Percentiles rank a stretch among this genome's conserved stretches.
phyloP scores from a whole-genome alignment of 2,329 filamentous ascomycete species.

The Didymella lethalis region DNA sequence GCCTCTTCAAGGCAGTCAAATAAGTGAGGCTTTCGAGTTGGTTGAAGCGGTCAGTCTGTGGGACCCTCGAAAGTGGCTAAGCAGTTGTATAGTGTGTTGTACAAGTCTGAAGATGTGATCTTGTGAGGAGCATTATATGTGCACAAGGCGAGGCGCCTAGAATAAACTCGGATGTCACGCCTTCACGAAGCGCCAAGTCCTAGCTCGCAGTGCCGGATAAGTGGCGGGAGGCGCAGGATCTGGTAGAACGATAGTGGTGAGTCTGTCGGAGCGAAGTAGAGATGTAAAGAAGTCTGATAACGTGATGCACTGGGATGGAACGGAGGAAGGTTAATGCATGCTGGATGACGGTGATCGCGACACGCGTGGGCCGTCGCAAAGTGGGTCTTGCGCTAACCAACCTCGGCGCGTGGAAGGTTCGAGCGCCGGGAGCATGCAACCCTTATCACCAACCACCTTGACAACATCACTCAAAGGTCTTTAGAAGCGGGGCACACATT shows the following conservation, averaged over 20 bases:
- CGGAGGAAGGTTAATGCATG: constrained; percentile 20
- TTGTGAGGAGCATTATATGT: constrained; percentile 36
- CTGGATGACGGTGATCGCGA: constrained; percentile 25
- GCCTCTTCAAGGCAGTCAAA: constrained; percentile 25
- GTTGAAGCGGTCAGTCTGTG: constrained; percentile 11
- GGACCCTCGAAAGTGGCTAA: constrained; percentile 13
- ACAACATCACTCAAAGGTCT: background rate
- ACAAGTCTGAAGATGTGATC: constrained; percentile 27
- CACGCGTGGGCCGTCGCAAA: constrained; percentile 10
- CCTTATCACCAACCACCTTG: constrained; percentile 11
- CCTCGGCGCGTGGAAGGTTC: constrained; percentile 30
- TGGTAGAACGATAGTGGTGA: constrained; percentile 23
- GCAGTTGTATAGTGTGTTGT: constrained; percentile 21
- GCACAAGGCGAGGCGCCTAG: constrained; percentile 33
- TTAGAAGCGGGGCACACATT: background rate
- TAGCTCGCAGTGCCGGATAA: constrained; percentile 8
- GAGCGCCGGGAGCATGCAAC: constrained; percentile 14
- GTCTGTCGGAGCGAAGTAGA: background rate
- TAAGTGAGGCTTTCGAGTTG: constrained; percentile 8
- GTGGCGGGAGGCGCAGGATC: constrained; percentile 17
- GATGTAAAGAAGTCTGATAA: constrained; percentile 12
- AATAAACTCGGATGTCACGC: constrained; percentile 28
- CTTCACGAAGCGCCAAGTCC: constrained; percentile 23
- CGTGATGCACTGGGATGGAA: constrained; percentile 29
- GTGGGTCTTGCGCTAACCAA: constrained; percentile 19